Evolutionary conservation across 306 rosid species (phyloP).

Genomic region (Dalbergia cochinchinensis): DNA sequence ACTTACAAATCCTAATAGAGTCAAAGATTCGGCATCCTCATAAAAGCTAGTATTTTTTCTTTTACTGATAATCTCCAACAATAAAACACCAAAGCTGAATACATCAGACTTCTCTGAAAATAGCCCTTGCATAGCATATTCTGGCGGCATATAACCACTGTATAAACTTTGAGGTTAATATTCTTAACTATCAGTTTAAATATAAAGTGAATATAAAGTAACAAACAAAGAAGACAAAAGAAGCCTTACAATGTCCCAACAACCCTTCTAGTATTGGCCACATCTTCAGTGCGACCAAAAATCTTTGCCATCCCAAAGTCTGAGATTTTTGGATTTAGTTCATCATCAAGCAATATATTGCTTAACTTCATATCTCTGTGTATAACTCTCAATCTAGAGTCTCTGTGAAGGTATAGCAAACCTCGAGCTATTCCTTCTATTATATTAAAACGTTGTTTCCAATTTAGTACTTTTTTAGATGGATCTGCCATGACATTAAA

Average conservation of each 20-base stretch:
- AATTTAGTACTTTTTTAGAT: slow-evolving; percentile 1
- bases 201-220: too few relatives aligned
- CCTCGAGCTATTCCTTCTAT: slow-evolving; percentile 43
- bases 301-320: not conserved
- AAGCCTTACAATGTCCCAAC: not conserved
- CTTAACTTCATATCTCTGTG: not conserved
- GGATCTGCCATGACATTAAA: slow-evolving; percentile 16
- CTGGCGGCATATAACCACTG: slow-evolving; percentile 43
- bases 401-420: slow-evolving; percentile 43
- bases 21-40: not conserved
- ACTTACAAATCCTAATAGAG: slow-evolving; percentile 44
- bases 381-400: slow-evolving; percentile 30
- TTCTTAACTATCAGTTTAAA: too few relatives aligned
- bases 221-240: not conserved
- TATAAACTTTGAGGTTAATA: not conserved
- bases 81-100: slow-evolving; percentile 43
- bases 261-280: not conserved
- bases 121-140: slow-evolving; percentile 42
- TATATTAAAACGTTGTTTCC: slow-evolving; percentile 37
- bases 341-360: not conserved
- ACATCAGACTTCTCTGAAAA: slow-evolving; percentile 46
- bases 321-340: not conserved
- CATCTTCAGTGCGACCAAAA: not conserved
- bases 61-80: slow-evolving; percentile 44
- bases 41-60: slow-evolving; percentile 38